Percentiles rank a stretch among this genome's conserved stretches.
Evolutionary conservation across 2,329 filamentous ascomycete species (phyloP).

Genomic region (Plectosphaerella cucumerina): DNA sequence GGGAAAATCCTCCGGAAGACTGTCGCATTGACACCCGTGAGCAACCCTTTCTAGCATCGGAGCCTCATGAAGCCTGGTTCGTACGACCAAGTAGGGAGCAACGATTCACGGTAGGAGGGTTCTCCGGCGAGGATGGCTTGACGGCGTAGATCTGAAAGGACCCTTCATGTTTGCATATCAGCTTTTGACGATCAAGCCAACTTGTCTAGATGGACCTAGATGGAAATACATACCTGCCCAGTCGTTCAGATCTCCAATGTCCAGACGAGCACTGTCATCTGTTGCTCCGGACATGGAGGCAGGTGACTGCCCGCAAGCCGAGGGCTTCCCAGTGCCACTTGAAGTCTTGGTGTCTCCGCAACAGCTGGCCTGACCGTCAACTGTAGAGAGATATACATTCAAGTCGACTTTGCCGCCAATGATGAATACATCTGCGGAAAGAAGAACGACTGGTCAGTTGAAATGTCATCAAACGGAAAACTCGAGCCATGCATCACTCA

Average conservation of each 20-base stretch:
- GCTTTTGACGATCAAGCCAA: not conserved
- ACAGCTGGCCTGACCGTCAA: constrained; percentile 15
- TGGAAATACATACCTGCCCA: constrained; percentile 39
- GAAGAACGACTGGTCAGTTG: not conserved
- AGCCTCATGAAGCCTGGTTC: not conserved
- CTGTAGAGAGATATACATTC: constrained; percentile 37
- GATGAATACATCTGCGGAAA: constrained; percentile 32
- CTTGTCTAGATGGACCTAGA: not conserved
- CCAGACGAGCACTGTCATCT: constrained; percentile 2
- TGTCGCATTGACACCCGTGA: not conserved
- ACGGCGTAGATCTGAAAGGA: constrained; percentile 48
- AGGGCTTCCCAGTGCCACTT: not conserved
- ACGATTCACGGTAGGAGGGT: too few species aligned
- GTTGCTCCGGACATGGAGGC: not conserved
- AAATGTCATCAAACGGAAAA: not conserved
- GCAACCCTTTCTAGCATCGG: too few species aligned
- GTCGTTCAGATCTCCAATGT: constrained; percentile 40
- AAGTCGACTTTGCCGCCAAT: constrained; percentile 41
- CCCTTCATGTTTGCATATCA: constrained; percentile 19
- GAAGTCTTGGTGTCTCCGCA: constrained; percentile 2
- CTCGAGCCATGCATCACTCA: constrained; percentile 16
- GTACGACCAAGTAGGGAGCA: too few species aligned
- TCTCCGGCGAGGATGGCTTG: too few species aligned
- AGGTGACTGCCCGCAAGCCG: not conserved
- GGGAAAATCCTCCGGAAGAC: too few species aligned